Evolutionary conservation across 2,329 filamentous ascomycete genomes (phyloP), one percentile per base, ranked within the genome.

Genomic region (Coniochaeta sp.): DNA sequence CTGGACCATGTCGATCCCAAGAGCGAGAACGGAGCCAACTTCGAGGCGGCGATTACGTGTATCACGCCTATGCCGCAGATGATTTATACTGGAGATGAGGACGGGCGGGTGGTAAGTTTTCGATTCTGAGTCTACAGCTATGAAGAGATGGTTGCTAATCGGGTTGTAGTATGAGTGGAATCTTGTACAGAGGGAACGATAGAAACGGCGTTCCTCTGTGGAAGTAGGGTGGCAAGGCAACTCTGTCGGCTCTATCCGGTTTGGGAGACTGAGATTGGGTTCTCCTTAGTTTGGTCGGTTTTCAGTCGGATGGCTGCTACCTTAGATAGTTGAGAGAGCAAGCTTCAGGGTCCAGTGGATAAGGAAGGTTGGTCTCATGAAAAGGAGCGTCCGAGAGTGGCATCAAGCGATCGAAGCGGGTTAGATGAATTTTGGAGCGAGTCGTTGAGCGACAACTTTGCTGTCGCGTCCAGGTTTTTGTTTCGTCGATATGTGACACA

Each of bases 51-150:
- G 0, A 93, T 98, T 62, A 96, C 90, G 40, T 96, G 90, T 70
- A 89, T 99, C 58, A 81, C 90, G 60, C 89, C 93, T 2, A 89
- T 93, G 82, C 86, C 90, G 58, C 87, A 89, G 63, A 83, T 88
- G 63, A 87, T 98, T 10, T 98, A 97, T 74, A 96, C 93, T 0
- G 95, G 93, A 3, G 95, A 98, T 76, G 95, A 98, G 64, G 89
- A 92, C 64, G 95, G 95, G 32, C 83, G 88, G 79, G 93, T 99
- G 74, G 90, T 95, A 71, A 84, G 87, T 84, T 61, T 60, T 52
- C 50, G 4, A 10, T 28, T 3, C 26, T 59, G 14, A 24, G 19
- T 50, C 4, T 61, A 17, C 22, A 59, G 3, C 10, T 6, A 22
- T 26, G 36, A 57, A 44, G 14, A 19, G n/a, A n/a, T 19, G 38